These are phyloP conservation scores for Vicia faba DNA, from an alignment of 306 rosid species.

Conservation along the genomic window DNA sequence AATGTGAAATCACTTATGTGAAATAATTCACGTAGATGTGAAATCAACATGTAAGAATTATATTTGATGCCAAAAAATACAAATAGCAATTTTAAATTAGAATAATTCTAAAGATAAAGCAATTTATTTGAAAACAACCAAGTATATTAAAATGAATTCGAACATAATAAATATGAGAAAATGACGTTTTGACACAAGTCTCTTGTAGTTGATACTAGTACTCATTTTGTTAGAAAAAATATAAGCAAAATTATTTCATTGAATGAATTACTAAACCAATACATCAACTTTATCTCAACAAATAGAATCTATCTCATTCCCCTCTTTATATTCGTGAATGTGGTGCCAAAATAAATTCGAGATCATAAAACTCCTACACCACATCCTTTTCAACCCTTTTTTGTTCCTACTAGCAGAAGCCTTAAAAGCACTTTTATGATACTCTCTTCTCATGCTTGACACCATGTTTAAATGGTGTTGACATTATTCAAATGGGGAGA, in stretches of 20 bases:
- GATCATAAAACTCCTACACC: background rate
- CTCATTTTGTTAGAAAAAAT: too few species aligned
- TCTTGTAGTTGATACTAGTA: too few species aligned
- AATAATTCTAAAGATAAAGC: too few species aligned
- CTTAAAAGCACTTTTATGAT: background rate
- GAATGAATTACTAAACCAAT: background rate
- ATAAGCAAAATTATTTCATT: background rate
- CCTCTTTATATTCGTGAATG: background rate
- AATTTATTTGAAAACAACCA: too few species aligned
- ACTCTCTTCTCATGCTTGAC: slow-evolving; percentile 8
- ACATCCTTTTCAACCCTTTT: background rate
- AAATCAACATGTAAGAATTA: too few species aligned
- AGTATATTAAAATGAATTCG: too few species aligned
- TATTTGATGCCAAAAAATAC: too few species aligned
- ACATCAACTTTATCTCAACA: background rate
- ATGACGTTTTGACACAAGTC: too few species aligned
- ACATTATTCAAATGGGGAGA: background rate
- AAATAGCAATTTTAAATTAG: too few species aligned
- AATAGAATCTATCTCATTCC: background rate
- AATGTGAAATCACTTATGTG: too few species aligned
- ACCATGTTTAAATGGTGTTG: slow-evolving; percentile 15
- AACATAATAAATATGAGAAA: too few species aligned
- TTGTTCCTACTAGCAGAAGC: background rate
- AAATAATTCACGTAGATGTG: too few species aligned
- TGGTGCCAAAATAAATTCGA: background rate